Conservation (phyloP, 345 rosid genomes). For the Arabis alpina region DNA sequence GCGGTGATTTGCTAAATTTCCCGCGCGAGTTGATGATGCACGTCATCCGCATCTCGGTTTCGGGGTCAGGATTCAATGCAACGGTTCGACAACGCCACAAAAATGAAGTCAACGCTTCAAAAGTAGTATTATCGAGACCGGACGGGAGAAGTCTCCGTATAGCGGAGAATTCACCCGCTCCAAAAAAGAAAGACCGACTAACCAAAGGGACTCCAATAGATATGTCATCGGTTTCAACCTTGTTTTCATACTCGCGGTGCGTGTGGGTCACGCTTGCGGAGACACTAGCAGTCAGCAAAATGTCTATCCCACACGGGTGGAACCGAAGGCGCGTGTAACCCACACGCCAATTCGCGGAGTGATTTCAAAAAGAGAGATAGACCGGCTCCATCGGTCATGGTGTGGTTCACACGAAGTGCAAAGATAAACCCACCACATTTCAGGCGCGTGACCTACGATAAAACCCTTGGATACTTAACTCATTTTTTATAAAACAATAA, state of each 20-base stretch:
- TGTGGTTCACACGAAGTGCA: conserved; percentile 54
- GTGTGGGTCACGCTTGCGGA: conserved; percentile 47
- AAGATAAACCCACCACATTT: conserved; percentile 55
- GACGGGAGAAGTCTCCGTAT: conserved; percentile 47
- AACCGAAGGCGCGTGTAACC: conserved; percentile 42
- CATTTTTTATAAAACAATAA: too few species aligned
- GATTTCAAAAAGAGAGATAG: conserved; percentile 49
- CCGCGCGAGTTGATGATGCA: conserved; percentile 52
- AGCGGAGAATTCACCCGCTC: conserved; percentile 44
- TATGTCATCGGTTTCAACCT: conserved; percentile 36
- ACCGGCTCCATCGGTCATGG: conserved; percentile 56
- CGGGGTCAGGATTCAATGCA: conserved; percentile 53
- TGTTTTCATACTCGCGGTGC: conserved; percentile 57
- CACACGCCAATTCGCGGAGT: conserved; percentile 53
- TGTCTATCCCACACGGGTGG: conserved; percentile 58
- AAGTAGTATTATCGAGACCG: conserved; percentile 43
- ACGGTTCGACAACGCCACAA: conserved; percentile 65
- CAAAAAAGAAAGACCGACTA: conserved; percentile 61
- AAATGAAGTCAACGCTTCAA: conserved; percentile 55
- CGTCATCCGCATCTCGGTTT: conserved; percentile 53
- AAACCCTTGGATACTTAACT: background rate
- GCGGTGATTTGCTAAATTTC: conserved; percentile 45
- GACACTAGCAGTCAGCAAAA: conserved; percentile 40
- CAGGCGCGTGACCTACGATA: conserved; percentile 50
- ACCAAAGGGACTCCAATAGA: conserved; percentile 36